Base-by-base conservation (phyloP, 441 rosid genomes). In the California macrophylla region DNA sequence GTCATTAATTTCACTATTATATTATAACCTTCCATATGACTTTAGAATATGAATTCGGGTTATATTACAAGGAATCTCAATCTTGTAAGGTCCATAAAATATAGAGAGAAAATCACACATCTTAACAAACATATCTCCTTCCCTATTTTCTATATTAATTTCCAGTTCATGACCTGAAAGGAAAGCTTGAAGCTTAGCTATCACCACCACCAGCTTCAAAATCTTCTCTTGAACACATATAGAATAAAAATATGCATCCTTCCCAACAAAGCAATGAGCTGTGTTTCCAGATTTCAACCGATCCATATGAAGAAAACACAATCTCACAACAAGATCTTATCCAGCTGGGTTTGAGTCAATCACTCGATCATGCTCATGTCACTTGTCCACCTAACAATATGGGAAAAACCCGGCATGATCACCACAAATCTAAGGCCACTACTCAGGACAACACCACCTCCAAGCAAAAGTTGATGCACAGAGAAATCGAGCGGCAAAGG, bases 401-500 rank as follows among this genome's bases (percentile, higher is more conserved):
- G 40, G 40, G 40, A 7, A 36, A 36, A 6, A 36, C 5, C 6
- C 34, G 34, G 6, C 34, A 6, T 3, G 34, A 13, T 4, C 52
- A 42, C 40, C 40, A 36, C 1, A 36, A 36, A 36, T 8, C 0
- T 36, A 36, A 36, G 9, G 10, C 40, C 10, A 36, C 1, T 47
- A 12, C 42, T 8, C 21, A 58, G 30, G 23, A 52, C 18, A 40
- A 64, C 7, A 58, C 64, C 23, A 7, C 10, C 3, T 12, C 52
- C 52, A 42, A 42, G 52, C 81, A 76, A 81, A 85, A 78, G 78
- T 69, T 66, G 45, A 21, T 18, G 4, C 83, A 83, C 21, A 78
- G 79, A 67, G 85, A 83, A 23, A 81, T 78, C 40, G 86, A 85
- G 72, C 75, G 85, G 69, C 76, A 45, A 66, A 77, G 86, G 72